Base-by-base conservation (phyloP, 768 basidiomycete species). In the Pleurotus ostreatus region DNA sequence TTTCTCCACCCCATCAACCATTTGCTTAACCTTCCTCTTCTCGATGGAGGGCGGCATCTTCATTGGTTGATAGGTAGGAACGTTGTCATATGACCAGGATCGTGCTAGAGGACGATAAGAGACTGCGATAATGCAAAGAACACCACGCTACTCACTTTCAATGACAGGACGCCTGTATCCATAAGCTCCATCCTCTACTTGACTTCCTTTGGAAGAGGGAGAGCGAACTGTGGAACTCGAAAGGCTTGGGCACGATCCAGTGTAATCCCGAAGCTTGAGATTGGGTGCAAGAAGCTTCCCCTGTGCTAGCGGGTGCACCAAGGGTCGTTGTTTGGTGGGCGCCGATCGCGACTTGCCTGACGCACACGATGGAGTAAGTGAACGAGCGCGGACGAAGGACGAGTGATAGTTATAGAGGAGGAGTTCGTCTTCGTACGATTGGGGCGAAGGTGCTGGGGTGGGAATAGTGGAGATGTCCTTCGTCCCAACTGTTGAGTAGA, bases 271-370 rank as follows among this genome's bases (percentile, higher is more conserved):
- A 61, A 76, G 61, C 62, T 73, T 74, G 37, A 79, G 73, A 48
- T 76, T 63, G 34, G 75, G 77, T 0, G 78, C 75, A 3, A 88
- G 74, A 9, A 89, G 75, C 57, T 82, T 83, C 55, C 86, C 88
- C 66, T 88, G 78, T 0, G 82, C 85, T 43, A 80, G 80, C 5
- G 74, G 76, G 59, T 78, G 74, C 16, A 89, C 64, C 3, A 89
- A 68, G 4, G 78, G 74, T 4, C 78, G 80, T 63, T 83, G 84
- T 39, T 77, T 76, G 8, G 73, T 63, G 38, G 74, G 63, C 8
- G 73, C 13, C 20, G 3, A 9, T 30, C 18, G 6, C 9, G 11
- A 12, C 45, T 22, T 4, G 4, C 11, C 45, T 2, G 15, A 2
- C 2, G 16, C 47, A 2, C 15, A 26, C 12, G 39, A 40, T 11